These are phyloP conservation scores for Xylaria sp. DNA, from an alignment of 2,329 filamentous ascomycete genomes.

Conservation along the genomic window DNA sequence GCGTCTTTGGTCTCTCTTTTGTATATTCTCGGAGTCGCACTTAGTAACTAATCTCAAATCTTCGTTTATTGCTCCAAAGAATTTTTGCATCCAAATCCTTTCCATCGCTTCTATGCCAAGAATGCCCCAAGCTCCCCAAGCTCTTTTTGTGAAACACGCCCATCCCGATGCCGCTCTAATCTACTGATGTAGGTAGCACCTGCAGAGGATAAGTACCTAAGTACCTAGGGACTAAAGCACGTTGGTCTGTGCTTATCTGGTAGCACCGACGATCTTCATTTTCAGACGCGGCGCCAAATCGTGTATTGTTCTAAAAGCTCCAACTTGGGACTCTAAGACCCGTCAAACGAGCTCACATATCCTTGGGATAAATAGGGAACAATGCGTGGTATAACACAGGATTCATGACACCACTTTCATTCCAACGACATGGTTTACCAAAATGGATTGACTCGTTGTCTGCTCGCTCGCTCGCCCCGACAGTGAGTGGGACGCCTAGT, in stretches of 20 bases:
- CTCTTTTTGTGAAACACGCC: slow-evolving; percentile 28
- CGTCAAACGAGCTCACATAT: slow-evolving; percentile 6
- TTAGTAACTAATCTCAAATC: background rate
- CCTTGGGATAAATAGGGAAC: background rate
- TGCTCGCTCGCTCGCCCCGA: background rate
- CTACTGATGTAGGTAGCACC: slow-evolving; percentile 2
- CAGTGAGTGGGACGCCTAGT: background rate
- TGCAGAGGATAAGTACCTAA: background rate
- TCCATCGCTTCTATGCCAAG: slow-evolving; percentile 10
- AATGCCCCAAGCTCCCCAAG: slow-evolving; percentile 20
- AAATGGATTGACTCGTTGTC: background rate
- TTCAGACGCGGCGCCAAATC: background rate
- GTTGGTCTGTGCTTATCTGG: background rate
- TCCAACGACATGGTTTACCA: slow-evolving; percentile 2
- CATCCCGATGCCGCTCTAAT: slow-evolving; percentile 8
- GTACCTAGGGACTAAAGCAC: background rate
- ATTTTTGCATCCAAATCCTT: slow-evolving; percentile 3
- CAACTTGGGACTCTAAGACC: background rate
- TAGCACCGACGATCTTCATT: slow-evolving; percentile 4
- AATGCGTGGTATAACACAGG: background rate
- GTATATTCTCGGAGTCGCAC: background rate
- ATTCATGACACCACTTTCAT: slow-evolving; percentile 13
- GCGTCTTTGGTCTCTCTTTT: slow-evolving; percentile 14
- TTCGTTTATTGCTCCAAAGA: background rate
- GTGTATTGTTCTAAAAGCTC: background rate